A percentile compares a stretch with the other conserved stretches of the same genome.
Evolutionary conservation across 1,139 yeast species (phyloP).

Genomic region (Suhomyces choctaworum): DNA sequence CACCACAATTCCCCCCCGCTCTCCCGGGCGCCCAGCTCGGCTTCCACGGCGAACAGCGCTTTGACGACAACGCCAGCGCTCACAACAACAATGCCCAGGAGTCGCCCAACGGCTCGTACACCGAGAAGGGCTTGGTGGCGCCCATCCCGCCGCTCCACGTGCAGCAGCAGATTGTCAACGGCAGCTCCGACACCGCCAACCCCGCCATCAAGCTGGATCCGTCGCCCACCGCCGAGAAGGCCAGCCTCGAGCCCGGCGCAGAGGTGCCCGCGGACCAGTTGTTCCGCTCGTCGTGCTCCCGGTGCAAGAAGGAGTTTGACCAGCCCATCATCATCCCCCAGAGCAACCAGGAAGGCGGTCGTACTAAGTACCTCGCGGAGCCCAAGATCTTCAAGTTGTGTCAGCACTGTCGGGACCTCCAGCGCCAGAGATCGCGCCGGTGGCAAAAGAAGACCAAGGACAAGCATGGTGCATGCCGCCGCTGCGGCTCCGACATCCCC

Average conservation of each 20-base stretch:
- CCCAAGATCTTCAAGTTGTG: constrained; percentile 58
- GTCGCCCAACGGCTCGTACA: constrained; percentile 13
- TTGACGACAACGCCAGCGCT: constrained; percentile 4
- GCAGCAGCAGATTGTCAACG: constrained; percentile 42
- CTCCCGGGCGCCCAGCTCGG: constrained; percentile 3
- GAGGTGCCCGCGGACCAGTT: constrained; percentile 15
- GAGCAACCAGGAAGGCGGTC: constrained; percentile 19
- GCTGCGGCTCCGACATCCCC: constrained; percentile 60
- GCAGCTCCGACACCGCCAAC: constrained; percentile 10
- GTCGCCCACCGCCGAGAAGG: constrained; percentile 14
- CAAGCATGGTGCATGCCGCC: constrained; percentile 61
- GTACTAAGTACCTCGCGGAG: constrained; percentile 35
- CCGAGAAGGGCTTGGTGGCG: constrained; percentile 32
- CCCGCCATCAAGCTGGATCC: constrained; percentile 16
- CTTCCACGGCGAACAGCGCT: constrained; percentile 7
- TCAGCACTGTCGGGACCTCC: constrained; percentile 63
- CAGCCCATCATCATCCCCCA: constrained; percentile 46
- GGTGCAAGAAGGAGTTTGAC: constrained; percentile 61
- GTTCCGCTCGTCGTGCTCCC: constrained; percentile 38
- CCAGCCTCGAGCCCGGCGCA: constrained; percentile 8
- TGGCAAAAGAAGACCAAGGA: constrained; percentile 65
- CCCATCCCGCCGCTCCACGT: constrained; percentile 51
- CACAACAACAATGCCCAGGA: constrained; percentile 5
- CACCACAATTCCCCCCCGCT: constrained; percentile 7
- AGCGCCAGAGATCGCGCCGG: constrained; percentile 59